Base-by-base conservation (phyloP, 805 yeast species). In the Cyberlindnera xylosilytica region DNA sequence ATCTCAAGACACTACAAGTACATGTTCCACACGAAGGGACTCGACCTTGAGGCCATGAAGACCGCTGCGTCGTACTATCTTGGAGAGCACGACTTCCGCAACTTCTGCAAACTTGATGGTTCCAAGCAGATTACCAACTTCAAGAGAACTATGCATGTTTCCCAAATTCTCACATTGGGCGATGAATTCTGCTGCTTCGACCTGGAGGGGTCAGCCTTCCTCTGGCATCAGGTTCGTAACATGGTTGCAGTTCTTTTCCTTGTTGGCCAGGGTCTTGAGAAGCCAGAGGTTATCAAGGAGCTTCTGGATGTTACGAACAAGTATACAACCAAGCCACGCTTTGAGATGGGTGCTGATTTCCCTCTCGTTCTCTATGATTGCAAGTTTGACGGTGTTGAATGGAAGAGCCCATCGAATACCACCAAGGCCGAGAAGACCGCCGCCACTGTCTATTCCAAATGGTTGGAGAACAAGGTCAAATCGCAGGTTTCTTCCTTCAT, bases 201-300 rank as follows among this genome's bases (percentile, higher is more conserved):
- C 58, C 66, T 93, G 40, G 72, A 76, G 48, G 99, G 99, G 0
- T 70, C 86, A 1, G 99, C 98, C 8, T 93, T 93, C 53, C 65
- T 93, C 42, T 93, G 98, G 98, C 98, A 93, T 61, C 99, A 93
- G 63, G 99, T 93, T 16, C 76, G 99, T 44, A 89, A 96, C 52
- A 93, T 93, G 93, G 78, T 89, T 68, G 96, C 96, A 0, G 69
- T 85, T 10, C 61, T 93, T 42, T 78, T 93, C 41, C 63, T 84
- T 19, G 80, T 89, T 7, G 99, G 97, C 1, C 96, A 89, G 61
- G 69, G 69, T 13, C 70, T 76, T 17, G 99, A 93, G 61, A 43
- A 59, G 0, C 83, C 88, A 0, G 55, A 62, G 1, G 62, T 88
- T 0, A 69, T 93, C 2, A 61, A 62, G 11, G 73, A 78, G 2